A percentile compares a stretch with the other conserved stretches of the same genome.
phyloP scores from a whole-genome alignment of 1,284 basidiomycete genomes.

The Lentinula novae-zelandiae region DNA sequence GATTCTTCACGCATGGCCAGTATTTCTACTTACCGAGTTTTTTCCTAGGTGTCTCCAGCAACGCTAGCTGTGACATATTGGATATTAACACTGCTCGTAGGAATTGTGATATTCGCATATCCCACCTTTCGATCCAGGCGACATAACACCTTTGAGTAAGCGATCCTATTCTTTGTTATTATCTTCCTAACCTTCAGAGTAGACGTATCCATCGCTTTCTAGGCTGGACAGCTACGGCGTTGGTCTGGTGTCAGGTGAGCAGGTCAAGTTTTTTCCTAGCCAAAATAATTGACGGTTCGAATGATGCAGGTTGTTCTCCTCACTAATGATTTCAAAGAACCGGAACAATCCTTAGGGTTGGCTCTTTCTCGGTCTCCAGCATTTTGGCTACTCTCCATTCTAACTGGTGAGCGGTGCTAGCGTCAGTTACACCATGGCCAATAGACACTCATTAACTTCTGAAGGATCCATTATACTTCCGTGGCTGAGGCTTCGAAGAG shows the following conservation, averaged over 20 bases:
- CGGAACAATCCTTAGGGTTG: constrained; percentile 34
- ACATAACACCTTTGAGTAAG: constrained; percentile 49
- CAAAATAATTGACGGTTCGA: too few species aligned
- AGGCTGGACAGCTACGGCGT: constrained; percentile 49
- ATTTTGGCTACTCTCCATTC: constrained; percentile 51
- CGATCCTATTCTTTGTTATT: not conserved
- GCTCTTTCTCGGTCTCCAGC: constrained; percentile 43
- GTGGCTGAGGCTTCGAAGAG: constrained; percentile 51
- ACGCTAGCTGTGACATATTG: constrained; percentile 52
- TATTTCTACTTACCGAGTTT: not conserved
- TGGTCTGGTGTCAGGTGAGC: constrained; percentile 55
- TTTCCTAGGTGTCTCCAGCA: constrained; percentile 35
- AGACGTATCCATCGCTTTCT: constrained; percentile 46
- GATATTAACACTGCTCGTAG: constrained; percentile 44
- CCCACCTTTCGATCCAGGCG: constrained; percentile 42
- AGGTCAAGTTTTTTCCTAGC: not conserved
- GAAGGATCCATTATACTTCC: constrained; percentile 48
- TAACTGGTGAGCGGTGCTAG: constrained; percentile 32
- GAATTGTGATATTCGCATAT: constrained; percentile 48
- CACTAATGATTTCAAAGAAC: constrained; percentile 47
- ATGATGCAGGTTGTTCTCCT: constrained; percentile 41
- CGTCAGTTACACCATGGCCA: not conserved
- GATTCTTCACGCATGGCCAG: constrained; percentile 3
- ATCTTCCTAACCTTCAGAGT: not conserved
- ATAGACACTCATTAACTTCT: not conserved